A percentile compares a stretch with the other conserved stretches of the same genome.
These are phyloP conservation scores for Sambucus nigra DNA, from an alignment of 129 eudicot genomes.

Conservation along the genomic window DNA sequence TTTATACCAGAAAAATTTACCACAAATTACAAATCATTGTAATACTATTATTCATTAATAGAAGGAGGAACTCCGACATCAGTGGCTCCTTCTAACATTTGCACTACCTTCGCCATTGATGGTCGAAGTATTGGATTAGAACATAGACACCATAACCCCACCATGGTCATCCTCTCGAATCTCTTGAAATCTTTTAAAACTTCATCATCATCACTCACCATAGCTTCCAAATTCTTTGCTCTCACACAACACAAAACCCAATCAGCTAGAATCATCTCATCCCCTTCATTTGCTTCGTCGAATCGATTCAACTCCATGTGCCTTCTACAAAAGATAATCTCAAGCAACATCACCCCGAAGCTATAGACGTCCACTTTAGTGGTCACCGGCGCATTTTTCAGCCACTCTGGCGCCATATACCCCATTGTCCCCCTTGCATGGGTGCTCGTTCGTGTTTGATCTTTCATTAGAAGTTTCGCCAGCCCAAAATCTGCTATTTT, in stretches of 20 bases:
- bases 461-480: constrained; percentile 9
- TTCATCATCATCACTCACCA: constrained; percentile 7
- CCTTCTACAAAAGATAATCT: constrained; percentile 7
- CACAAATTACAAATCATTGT: not conserved
- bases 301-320: constrained; percentile 7
- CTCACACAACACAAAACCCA: constrained; percentile 9
- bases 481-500: constrained; percentile 13
- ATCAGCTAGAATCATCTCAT: constrained; percentile 9
- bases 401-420: constrained; percentile 13
- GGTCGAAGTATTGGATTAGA: constrained; percentile 9
- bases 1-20: not conserved
- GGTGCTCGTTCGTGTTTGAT: constrained; percentile 11
- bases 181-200: constrained; percentile 4
- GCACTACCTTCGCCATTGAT: constrained; percentile 10
- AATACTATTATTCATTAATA: not conserved
- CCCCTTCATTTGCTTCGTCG: constrained; percentile 7
- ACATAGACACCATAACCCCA: constrained; percentile 14
- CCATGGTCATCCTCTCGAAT: constrained; percentile 16
- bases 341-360: constrained; percentile 11
- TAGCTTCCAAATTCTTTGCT: constrained; percentile 8
- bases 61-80: constrained; percentile 6
- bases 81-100: constrained; percentile 10
- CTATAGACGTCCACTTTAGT: constrained; percentile 11
- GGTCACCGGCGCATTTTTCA: constrained; percentile 9
- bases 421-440: constrained; percentile 12